Conservation (phyloP, 805 yeast genomes). For the Candida gorgasii region DNA sequence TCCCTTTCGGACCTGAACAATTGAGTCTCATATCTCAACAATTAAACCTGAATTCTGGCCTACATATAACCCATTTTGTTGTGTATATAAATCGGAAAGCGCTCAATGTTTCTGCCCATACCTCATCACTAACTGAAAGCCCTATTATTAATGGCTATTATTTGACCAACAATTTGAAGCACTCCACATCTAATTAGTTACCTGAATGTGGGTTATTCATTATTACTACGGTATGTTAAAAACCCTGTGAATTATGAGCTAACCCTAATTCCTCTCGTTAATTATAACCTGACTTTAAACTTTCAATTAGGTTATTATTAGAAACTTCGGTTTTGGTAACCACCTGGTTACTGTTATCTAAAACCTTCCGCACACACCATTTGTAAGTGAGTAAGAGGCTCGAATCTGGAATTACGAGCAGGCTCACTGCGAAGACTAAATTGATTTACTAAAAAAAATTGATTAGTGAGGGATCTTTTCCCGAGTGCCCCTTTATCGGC, state of each 20-base stretch:
- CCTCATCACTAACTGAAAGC: background rate
- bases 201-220: background rate
- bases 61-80: background rate
- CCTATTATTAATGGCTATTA: background rate
- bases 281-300: background rate
- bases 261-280: background rate
- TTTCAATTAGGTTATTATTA: conserved; percentile 43
- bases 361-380: conserved; percentile 31
- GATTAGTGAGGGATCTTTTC: no score
- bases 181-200: background rate
- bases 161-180: background rate
- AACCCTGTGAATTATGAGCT: background rate
- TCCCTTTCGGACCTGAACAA: background rate
- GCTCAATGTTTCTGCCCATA: no score
- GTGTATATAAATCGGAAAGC: background rate
- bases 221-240: no score
- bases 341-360: conserved; percentile 61
- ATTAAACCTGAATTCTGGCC: background rate
- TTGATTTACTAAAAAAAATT: background rate
- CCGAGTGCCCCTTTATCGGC: no score
- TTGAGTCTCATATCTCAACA: background rate
- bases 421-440: background rate
- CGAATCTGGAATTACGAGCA: conserved; percentile 2
- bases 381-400: background rate
- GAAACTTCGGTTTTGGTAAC: conserved; percentile 68